Evolutionary conservation across 768 basidiomycete genomes (phyloP), one percentile per base, ranked within the genome.

Genomic region (Hygrophoropsis aurantiaca): DNA sequence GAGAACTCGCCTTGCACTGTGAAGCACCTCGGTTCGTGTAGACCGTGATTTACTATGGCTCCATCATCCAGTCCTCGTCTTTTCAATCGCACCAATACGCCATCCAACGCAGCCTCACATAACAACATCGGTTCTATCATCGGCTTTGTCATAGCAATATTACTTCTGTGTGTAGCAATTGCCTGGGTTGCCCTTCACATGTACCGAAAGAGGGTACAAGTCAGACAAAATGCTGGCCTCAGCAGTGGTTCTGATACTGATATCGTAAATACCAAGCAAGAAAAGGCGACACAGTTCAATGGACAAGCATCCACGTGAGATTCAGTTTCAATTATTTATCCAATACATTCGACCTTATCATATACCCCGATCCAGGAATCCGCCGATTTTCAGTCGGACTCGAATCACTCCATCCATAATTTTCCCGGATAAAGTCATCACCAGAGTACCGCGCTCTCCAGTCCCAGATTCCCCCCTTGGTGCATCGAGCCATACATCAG

Each of bases 341-440:
- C 9, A n/a, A 11, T 9, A 42, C 16, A 8, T 42, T 16, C 25
- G 6, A 2, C 8, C 35, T 34, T 11, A 15, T 49, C 13, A 24
- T 38, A 33, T 38, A 18, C 32, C 26, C 9, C 1, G 38, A 51
- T 26, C n/a, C 39, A 58, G 49, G 42, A 40, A 39, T 32, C 43
- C 51, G 47, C 49, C 52, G 50, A 42, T 23, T 61, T 79, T 70
- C 61, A 78, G 78, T 15, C 68, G 78, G 33, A 54, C 59, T 10
- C 67, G 73, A 35, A 45, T 82, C 38, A 71, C 74, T 20, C 50
- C 66, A 11, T 70, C 71, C 34, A 68, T 87, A 44, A 52, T 79
- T 20, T 68, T 86, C 47, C 87, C 87, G 9, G 69, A 73, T 13
- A 77, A 72, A 55, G 70, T 73, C 41, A 68, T 55, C 33, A 60